Evolutionary conservation across 2,329 filamentous ascomycete species (phyloP), one percentile per base, ranked within the genome.

Genomic region (Fusarium pininemorale): DNA sequence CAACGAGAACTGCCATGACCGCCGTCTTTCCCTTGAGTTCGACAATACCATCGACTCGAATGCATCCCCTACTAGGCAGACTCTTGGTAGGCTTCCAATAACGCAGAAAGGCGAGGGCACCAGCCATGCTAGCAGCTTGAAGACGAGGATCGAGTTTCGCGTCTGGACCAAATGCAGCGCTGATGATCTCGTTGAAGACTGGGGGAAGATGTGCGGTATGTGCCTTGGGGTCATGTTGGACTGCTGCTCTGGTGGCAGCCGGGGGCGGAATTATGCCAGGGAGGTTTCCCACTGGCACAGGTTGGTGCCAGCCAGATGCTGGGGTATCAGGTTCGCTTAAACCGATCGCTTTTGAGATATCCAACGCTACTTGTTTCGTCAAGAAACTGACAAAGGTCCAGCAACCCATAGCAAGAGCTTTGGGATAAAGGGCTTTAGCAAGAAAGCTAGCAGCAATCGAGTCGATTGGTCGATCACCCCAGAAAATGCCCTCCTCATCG

Each of bases 21-120:
- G 85, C 84, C 28, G 80, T 84, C 5, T 85, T 78, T 5, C 87
- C 84, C 45, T 85, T 82, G 5, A 91, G 65, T 70, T 90, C 87
- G 5, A 91, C 85, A 16, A 90, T 78, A 1, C 90, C 90, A 22
- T 86, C 86, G 3, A 91, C 83, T 4, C 82, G 78, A 53, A 91
- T 82, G 58, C 85, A 86, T 9, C 90, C 90, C 16, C 86, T 82
- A 10, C 84, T 86, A 0, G 88, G 87, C 5, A 83, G 80, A 13
- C 81, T 80, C 51, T 79, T 80, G 12, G 84, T 80, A 2, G 83
- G 83, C 45, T 80, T 83, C 87, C 87, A 90, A n/a, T 83, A 85
- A 68, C 87, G 82, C 3, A 72, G 66, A 38, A 86, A 83, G 7
- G 81, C 85, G 28, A 80, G 65, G 26, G 78, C 74, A 3, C 82